A percentile compares a stretch with the other conserved stretches of the same genome.
These are phyloP conservation scores for Dictyostelium firmibasis DNA, from an alignment of 78 protist species.

Conservation along the genomic window DNA sequence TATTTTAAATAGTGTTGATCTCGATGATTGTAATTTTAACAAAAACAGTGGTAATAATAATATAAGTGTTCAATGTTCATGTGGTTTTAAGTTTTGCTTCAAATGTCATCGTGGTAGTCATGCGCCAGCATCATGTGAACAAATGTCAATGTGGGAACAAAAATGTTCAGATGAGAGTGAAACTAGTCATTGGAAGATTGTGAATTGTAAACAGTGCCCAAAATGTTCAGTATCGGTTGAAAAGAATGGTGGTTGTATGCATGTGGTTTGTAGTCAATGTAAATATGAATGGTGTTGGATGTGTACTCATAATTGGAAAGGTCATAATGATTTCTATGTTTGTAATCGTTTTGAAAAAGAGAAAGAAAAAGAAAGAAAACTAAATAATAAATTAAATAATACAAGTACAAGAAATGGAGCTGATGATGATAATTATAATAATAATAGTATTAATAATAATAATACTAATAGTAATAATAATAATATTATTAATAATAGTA, in stretches of 20 bases:
- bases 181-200: conserved; percentile 75
- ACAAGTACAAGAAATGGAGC: no score
- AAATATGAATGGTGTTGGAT: conserved; percentile 83
- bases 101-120: conserved; percentile 75
- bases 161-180: conserved; percentile 80
- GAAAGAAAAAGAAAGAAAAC: neutral
- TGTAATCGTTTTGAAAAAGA: conserved; percentile 41
- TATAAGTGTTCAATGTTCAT: conserved; percentile 65
- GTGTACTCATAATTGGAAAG: conserved; percentile 67
- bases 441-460: no score
- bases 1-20: neutral
- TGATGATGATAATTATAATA: no score
- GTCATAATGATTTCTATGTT: conserved; percentile 50
- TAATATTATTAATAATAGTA: neutral
- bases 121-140: conserved; percentile 76
- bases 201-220: conserved; percentile 82
- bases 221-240: conserved; percentile 60
- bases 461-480: neutral
- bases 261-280: conserved; percentile 79
- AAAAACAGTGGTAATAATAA: neutral
- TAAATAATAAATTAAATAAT: neutral
- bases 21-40: neutral
- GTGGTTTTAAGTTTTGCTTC: conserved; percentile 72
- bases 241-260: conserved; percentile 90
- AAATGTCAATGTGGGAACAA: conserved; percentile 71